A percentile compares a stretch with the other conserved stretches of the same genome.
phyloP scores from a whole-genome alignment of 1,139 yeast species.

The Taiozyma sp. region DNA sequence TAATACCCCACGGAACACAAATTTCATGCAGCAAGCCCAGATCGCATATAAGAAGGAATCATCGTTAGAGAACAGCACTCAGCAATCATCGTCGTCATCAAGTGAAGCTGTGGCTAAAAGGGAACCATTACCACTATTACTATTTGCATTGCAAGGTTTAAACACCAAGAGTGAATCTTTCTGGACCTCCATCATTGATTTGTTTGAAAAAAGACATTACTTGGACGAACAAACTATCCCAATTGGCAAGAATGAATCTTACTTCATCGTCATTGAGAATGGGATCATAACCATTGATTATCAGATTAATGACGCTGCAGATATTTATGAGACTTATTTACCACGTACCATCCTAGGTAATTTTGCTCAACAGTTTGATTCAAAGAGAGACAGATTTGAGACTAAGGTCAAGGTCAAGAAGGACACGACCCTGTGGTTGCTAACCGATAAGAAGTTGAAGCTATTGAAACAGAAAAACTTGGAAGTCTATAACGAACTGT shows the following conservation, averaged over 20 bases:
- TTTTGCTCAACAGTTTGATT: constrained; percentile 17
- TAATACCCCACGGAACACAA: constrained; percentile 35
- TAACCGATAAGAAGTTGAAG: constrained; percentile 38
- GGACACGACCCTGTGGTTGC: constrained; percentile 69
- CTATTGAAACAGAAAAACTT: constrained; percentile 30
- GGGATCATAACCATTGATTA: constrained; percentile 70
- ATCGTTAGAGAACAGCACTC: constrained; percentile 1
- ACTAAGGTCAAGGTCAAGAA: constrained; percentile 28
- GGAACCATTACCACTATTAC: constrained; percentile 65
- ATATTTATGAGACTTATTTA: constrained; percentile 69
- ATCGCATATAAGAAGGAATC: constrained; percentile 27
- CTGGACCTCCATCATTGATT: constrained; percentile 57
- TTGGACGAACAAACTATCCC: constrained; percentile 5
- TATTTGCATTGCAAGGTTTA: constrained; percentile 68
- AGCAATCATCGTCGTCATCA: background rate
- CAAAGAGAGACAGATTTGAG: constrained; percentile 15
- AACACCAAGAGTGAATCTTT: constrained; percentile 57
- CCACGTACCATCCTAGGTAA: constrained; percentile 89
- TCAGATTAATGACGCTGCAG: constrained; percentile 34
- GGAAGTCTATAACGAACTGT: constrained; percentile 64
- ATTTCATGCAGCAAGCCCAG: constrained; percentile 34
- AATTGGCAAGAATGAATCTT: constrained; percentile 38
- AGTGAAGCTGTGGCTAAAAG: constrained; percentile 20
- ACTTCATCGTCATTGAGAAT: constrained; percentile 69
- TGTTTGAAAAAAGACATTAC: constrained; percentile 40